phyloP scores from a whole-genome alignment of 2,329 filamentous ascomycete genomes.

The Fusarium armeniacum region DNA sequence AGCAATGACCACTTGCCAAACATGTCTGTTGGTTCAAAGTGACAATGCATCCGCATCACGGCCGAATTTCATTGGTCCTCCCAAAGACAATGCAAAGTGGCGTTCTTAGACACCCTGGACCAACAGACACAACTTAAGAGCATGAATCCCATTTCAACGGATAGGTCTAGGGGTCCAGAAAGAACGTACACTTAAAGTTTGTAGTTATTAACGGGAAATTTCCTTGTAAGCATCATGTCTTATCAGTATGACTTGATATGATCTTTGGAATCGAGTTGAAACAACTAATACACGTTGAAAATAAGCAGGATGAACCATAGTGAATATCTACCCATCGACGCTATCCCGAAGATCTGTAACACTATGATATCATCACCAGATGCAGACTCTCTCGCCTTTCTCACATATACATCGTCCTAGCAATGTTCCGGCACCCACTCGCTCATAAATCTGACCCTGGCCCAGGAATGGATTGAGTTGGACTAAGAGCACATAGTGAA shows the following conservation, averaged over 20 bases:
- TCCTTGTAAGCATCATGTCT: not conserved
- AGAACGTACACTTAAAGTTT: not conserved
- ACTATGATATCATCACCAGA: not conserved
- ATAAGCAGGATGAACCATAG: not conserved
- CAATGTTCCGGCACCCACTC: not conserved
- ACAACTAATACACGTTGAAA: too few species aligned
- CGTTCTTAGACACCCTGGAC: not conserved
- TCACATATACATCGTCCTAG: accelerated
- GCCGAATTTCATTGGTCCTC: not conserved
- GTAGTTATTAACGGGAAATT: not conserved
- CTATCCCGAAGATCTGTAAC: too few species aligned
- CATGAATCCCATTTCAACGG: not conserved
- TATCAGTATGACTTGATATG: not conserved
- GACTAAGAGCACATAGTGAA: slow-evolving; percentile 14
- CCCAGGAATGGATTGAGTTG: not conserved
- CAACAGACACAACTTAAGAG: not conserved
- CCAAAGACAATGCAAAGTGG: slow-evolving; percentile 24
- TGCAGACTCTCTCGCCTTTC: not conserved
- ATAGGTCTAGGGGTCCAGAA: too few species aligned
- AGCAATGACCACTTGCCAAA: not conserved
- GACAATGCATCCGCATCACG: not conserved
- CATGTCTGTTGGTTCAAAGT: not conserved
- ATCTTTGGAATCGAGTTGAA: not conserved
- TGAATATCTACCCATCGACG: too few species aligned
- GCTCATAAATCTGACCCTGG: not conserved